Conservation (phyloP, 2,329 filamentous ascomycete genomes). For the Botrytis sinoallii region DNA sequence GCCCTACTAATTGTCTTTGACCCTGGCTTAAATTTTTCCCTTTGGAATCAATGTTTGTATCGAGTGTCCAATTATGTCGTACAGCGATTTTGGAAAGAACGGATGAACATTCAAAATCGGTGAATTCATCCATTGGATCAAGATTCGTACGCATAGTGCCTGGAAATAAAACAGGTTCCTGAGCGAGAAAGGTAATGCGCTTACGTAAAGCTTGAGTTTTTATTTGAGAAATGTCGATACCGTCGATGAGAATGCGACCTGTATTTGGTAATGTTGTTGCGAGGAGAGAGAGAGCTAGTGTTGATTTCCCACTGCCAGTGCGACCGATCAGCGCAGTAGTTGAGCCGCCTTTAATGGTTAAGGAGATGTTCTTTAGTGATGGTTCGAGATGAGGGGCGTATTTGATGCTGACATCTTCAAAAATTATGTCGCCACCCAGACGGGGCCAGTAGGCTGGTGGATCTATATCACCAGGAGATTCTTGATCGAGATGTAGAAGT, state of each 20-base stretch:
- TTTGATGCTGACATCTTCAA: constrained; percentile 72
- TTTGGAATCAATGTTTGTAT: constrained; percentile 56
- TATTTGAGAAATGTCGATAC: constrained; percentile 57
- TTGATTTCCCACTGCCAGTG: constrained; percentile 81
- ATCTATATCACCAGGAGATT: constrained; percentile 61
- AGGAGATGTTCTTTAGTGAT: constrained; percentile 64
- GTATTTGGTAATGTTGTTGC: constrained; percentile 52
- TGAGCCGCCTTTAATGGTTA: constrained; percentile 74
- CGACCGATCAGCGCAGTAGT: constrained; percentile 78
- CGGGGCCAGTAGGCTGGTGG: constrained; percentile 77
- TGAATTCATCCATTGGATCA: constrained; percentile 57
- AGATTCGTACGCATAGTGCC: constrained; percentile 61
- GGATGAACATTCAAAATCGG: constrained; percentile 50
- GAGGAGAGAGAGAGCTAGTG: constrained; percentile 61
- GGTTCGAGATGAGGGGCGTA: constrained; percentile 78
- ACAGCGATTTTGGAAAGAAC: constrained; percentile 54
- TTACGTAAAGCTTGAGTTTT: constrained; percentile 57
- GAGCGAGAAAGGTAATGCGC: constrained; percentile 63
- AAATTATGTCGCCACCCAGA: constrained; percentile 67
- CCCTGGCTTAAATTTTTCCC: constrained; percentile 63
- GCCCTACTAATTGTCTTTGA: constrained; percentile 61
- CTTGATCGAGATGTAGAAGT: constrained; percentile 74
- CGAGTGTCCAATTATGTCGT: constrained; percentile 54
- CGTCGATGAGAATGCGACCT: constrained; percentile 58
- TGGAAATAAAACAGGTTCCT: constrained; percentile 64